phyloP scores from a whole-genome alignment of 495 filamentous ascomycete species.

The Tetracladium marchalianum region DNA sequence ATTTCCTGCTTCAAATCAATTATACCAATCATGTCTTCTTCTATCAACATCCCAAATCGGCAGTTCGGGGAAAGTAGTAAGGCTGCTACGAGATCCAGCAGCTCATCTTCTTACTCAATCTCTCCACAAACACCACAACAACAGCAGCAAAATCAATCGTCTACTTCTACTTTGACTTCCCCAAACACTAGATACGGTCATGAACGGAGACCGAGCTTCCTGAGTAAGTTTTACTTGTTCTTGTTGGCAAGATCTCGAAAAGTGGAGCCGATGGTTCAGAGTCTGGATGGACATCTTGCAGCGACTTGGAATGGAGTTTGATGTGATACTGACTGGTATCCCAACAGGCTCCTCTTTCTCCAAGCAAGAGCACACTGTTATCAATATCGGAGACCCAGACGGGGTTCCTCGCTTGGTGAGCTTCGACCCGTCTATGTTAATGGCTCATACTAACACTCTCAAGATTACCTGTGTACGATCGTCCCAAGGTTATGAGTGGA shows the following conservation, averaged over 20 bases:
- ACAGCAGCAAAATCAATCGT: conserved; percentile 2
- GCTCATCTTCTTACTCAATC: conserved; percentile 40
- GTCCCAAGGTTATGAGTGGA: conserved; percentile 64
- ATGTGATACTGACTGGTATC: conserved; percentile 8
- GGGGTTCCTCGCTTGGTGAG: conserved; percentile 53
- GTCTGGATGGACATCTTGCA: background rate
- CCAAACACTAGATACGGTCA: conserved; percentile 30
- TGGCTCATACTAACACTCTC: conserved; percentile 8
- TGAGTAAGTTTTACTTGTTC: conserved; percentile 33
- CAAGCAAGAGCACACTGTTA: conserved; percentile 56
- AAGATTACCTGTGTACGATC: conserved; percentile 62
- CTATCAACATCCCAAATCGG: conserved; percentile 40
- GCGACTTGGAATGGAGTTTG: background rate
- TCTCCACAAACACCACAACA: conserved; percentile 36
- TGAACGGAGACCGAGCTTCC: conserved; percentile 39
- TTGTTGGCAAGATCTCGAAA: background rate
- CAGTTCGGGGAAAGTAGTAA: conserved; percentile 24
- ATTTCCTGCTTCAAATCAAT: too few species aligned
- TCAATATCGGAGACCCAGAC: conserved; percentile 55
- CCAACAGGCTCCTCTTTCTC: conserved; percentile 47
- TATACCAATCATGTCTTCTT: conserved; percentile 32
- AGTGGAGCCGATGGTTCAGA: too few species aligned
- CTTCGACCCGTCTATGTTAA: background rate
- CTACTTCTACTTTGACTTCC: conserved; percentile 2
- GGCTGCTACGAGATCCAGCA: conserved; percentile 24